These are phyloP conservation scores for Termitomyces sp. DNA, from an alignment of 768 basidiomycete species.

Conservation along the genomic window DNA sequence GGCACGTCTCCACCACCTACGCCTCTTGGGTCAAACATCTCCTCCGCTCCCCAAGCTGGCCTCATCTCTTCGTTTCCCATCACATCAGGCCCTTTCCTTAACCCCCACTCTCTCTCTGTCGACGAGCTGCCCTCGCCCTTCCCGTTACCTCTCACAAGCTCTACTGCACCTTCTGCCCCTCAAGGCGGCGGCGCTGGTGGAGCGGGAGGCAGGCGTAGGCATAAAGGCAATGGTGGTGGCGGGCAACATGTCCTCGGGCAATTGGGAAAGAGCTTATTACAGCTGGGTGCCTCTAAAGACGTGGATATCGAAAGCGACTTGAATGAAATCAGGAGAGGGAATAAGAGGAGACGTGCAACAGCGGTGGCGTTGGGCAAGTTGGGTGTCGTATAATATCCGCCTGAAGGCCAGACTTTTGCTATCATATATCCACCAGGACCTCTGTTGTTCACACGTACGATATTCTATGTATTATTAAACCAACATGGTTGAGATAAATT, in stretches of 20 bases:
- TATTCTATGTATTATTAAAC: not conserved
- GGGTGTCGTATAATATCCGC: slow-evolving; percentile 5
- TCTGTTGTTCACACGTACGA: not conserved
- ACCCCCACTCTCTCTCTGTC: slow-evolving; percentile 81
- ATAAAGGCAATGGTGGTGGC: slow-evolving; percentile 49
- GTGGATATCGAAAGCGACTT: slow-evolving; percentile 72
- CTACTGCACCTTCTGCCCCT: slow-evolving; percentile 37
- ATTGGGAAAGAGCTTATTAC: slow-evolving; percentile 67
- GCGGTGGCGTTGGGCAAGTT: slow-evolving; percentile 24
- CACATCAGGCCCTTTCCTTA: slow-evolving; percentile 66
- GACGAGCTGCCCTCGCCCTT: slow-evolving; percentile 87
- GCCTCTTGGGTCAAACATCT: slow-evolving; percentile 42
- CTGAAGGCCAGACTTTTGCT: not conserved
- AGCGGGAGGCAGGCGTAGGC: slow-evolving; percentile 44
- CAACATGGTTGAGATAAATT: not conserved
- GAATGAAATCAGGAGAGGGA: slow-evolving; percentile 74
- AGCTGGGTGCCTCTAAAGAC: slow-evolving; percentile 59
- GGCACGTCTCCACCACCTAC: slow-evolving; percentile 79
- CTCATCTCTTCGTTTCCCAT: slow-evolving; percentile 50
- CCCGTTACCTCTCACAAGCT: slow-evolving; percentile 65
- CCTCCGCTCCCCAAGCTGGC: slow-evolving; percentile 30
- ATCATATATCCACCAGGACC: not conserved
- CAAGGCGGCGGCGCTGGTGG: slow-evolving; percentile 28
- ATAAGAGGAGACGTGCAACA: slow-evolving; percentile 52
- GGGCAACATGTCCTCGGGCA: slow-evolving; percentile 62